Percentiles rank a stretch among this genome's conserved stretches.
phyloP scores from a whole-genome alignment of 148 eudicot genomes.

The Rhododendron henanense region DNA sequence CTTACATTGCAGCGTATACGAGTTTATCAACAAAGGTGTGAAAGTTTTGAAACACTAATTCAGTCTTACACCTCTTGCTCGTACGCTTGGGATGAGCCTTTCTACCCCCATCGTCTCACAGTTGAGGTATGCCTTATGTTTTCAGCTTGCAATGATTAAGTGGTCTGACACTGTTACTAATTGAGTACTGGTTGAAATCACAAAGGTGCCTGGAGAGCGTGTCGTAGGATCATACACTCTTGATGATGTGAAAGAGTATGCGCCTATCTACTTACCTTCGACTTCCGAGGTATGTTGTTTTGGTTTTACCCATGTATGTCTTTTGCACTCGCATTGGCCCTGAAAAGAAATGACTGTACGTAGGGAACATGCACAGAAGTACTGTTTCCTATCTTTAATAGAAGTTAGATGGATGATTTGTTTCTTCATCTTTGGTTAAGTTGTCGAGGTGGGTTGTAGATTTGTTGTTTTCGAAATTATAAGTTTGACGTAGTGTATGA shows the following conservation, averaged over 20 bases:
- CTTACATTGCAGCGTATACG: slow-evolving; percentile 59
- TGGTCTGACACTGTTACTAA: background rate
- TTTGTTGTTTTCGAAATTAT: background rate
- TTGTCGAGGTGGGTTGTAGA: background rate
- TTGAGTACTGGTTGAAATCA: background rate
- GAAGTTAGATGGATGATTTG: background rate
- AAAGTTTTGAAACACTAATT: slow-evolving; percentile 76
- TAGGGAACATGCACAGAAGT: background rate
- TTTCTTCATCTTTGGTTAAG: background rate
- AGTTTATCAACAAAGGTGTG: slow-evolving; percentile 88
- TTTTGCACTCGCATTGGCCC: background rate
- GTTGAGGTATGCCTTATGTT: slow-evolving; percentile 59
- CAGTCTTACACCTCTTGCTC: slow-evolving; percentile 83
- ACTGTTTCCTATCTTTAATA: background rate
- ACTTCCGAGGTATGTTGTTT: slow-evolving; percentile 62
- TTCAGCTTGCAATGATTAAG: background rate
- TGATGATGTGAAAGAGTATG: slow-evolving; percentile 70
- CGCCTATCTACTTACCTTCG: slow-evolving; percentile 62
- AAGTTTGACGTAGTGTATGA: background rate
- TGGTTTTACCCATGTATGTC: background rate
- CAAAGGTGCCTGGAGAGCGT: slow-evolving; percentile 84
- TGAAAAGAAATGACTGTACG: background rate
- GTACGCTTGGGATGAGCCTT: slow-evolving; percentile 99
- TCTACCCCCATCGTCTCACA: slow-evolving; percentile 78
- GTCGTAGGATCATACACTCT: slow-evolving; percentile 77